Conservation (phyloP, 1,284 basidiomycete species). For the Ganoderma multipileum region DNA sequence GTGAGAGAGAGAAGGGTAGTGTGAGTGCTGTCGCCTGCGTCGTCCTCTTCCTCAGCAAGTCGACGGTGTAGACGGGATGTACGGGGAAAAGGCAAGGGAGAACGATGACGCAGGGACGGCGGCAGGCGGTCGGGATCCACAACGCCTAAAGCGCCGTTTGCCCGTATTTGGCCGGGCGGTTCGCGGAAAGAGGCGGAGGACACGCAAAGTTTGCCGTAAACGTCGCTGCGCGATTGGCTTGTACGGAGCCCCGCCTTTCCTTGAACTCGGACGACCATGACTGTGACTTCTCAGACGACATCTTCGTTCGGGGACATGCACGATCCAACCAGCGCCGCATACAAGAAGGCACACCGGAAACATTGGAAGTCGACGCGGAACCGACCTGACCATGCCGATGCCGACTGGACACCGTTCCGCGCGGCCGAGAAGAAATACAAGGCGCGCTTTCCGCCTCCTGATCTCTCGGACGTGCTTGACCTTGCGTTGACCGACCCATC, state of each 20-base stretch:
- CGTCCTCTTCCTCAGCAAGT: slow-evolving; percentile 12
- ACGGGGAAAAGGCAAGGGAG: not conserved
- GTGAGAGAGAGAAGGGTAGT: slow-evolving; percentile 5
- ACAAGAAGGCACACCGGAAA: slow-evolving; percentile 70
- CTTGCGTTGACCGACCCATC: slow-evolving; percentile 54
- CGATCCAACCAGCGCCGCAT: slow-evolving; percentile 55
- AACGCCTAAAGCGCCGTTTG: slow-evolving; percentile 15
- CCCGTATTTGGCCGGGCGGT: slow-evolving; percentile 13
- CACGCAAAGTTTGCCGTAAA: not conserved
- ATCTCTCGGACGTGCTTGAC: slow-evolving; percentile 73
- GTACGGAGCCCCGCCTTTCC: not conserved
- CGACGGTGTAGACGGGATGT: not conserved
- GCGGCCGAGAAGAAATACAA: slow-evolving; percentile 81
- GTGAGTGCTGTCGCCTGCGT: slow-evolving; percentile 14
- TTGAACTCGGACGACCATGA: slow-evolving; percentile 14
- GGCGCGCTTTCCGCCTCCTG: slow-evolving; percentile 75
- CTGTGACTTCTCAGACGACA: slow-evolving; percentile 16
- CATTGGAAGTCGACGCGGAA: slow-evolving; percentile 67
- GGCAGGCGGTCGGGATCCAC: not conserved
- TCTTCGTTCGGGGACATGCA: slow-evolving; percentile 32
- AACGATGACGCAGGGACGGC: slow-evolving; percentile 25
- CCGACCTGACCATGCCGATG: slow-evolving; percentile 49
- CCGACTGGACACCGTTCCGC: slow-evolving; percentile 75
- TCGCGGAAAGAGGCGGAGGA: not conserved
- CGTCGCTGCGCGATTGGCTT: not conserved